Evolutionary conservation across 352 stramenopile species (phyloP).

Genomic region (Phytopythium kandeliae): DNA sequence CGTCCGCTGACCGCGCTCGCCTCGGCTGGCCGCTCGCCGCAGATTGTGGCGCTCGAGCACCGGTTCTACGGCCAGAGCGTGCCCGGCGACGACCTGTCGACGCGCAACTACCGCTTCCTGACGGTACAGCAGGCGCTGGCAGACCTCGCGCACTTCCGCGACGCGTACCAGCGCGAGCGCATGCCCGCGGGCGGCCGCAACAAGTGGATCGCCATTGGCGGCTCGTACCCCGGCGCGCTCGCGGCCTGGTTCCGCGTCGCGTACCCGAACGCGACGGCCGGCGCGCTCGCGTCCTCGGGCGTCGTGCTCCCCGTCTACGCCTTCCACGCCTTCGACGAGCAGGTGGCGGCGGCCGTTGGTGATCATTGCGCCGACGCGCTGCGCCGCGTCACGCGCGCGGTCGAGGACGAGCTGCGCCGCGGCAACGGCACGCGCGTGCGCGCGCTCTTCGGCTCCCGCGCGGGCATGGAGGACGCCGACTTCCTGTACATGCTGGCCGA

Average conservation of each 20-base stretch:
- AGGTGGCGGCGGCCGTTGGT: slow-evolving; percentile 55
- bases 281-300: slow-evolving; percentile 64
- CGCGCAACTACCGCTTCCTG: slow-evolving; percentile 65
- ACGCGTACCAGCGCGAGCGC: slow-evolving; percentile 47
- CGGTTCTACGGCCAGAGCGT: slow-evolving; percentile 86
- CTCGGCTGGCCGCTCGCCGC: neutral
- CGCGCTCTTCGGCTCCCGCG: slow-evolving; percentile 44
- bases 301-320: slow-evolving; percentile 78
- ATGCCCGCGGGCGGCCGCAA: slow-evolving; percentile 9
- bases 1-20: no score
- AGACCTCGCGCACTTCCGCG: slow-evolving; percentile 81
- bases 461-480: slow-evolving; percentile 54
- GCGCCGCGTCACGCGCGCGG: slow-evolving; percentile 51
- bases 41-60: slow-evolving; percentile 83
- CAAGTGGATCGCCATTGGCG: slow-evolving; percentile 74
- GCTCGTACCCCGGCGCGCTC: slow-evolving; percentile 79
- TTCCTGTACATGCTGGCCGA: slow-evolving; percentile 92
- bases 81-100: slow-evolving; percentile 70
- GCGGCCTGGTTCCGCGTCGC: slow-evolving; percentile 77
- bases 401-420: slow-evolving; percentile 49
- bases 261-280: slow-evolving; percentile 75
- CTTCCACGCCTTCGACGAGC: slow-evolving; percentile 81
- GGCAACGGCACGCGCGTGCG: slow-evolving; percentile 58
- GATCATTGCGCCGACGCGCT: slow-evolving; percentile 57
- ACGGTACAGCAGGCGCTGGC: slow-evolving; percentile 83